phyloP scores from a whole-genome alignment of 169 alveolate species.

The Cryptosporidium canis region DNA sequence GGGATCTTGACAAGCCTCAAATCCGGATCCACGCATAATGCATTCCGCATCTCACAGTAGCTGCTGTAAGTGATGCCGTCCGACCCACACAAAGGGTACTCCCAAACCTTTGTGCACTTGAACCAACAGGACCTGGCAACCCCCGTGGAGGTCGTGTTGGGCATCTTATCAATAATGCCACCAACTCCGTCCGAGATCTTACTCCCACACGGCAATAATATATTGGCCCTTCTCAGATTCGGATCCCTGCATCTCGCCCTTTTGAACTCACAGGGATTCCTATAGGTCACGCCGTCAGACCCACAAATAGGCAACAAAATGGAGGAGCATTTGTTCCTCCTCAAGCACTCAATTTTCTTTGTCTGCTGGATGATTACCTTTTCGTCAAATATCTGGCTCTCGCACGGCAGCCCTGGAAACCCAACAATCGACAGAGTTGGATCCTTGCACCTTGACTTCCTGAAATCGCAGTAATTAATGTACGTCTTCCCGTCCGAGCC shows the following conservation, averaged over 20 bases:
- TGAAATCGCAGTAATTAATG: constrained; percentile 52
- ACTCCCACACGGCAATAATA: constrained; percentile 55
- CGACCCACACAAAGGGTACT: constrained; percentile 68
- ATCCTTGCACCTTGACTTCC: constrained; percentile 45
- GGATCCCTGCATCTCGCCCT: constrained; percentile 64
- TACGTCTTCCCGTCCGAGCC: constrained; percentile 52
- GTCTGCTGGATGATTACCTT: constrained; percentile 24
- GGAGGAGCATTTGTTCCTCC: constrained; percentile 14
- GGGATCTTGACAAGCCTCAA: constrained; percentile 63
- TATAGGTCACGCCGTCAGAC: constrained; percentile 61
- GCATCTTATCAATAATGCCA: constrained; percentile 52
- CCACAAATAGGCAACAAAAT: constrained; percentile 56
- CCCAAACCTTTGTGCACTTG: constrained; percentile 69
- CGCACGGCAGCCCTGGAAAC: constrained; percentile 71
- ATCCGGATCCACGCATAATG: constrained; percentile 69
- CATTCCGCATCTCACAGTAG: constrained; percentile 70
- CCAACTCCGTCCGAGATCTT: constrained; percentile 22
- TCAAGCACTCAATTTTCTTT: constrained; percentile 34
- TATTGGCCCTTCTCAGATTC: constrained; percentile 25
- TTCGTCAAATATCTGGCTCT: constrained; percentile 62
- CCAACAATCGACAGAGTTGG: constrained; percentile 58
- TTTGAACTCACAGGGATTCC: constrained; percentile 59
- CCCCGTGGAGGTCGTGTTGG: constrained; percentile 10
- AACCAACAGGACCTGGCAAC: constrained; percentile 25
- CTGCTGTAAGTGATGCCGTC: constrained; percentile 72